Conservation (phyloP, 768 basidiomycete species). For the Xerocomellus dryophilus region DNA sequence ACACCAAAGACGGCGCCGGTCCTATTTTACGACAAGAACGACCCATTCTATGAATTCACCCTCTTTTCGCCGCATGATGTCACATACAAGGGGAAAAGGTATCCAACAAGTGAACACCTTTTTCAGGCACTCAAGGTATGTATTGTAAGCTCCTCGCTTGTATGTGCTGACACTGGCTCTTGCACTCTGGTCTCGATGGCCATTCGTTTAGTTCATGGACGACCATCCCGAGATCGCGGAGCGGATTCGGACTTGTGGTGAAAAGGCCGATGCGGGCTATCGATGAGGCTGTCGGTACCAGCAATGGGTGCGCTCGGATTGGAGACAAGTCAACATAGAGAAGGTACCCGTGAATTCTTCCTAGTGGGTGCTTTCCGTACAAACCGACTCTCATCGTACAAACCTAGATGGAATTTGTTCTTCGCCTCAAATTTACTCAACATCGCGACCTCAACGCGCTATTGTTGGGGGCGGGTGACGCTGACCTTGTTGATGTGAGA, state of each 20-base stretch:
- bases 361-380: not conserved
- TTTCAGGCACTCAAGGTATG: constrained; percentile 71
- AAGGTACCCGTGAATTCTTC: constrained; percentile 40
- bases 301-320: constrained; percentile 59
- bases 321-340: constrained; percentile 65
- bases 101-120: constrained; percentile 75
- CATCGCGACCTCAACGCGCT: constrained; percentile 56
- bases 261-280: constrained; percentile 62
- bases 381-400: not conserved
- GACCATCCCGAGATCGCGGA: constrained; percentile 63
- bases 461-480: constrained; percentile 62
- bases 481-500: constrained; percentile 64
- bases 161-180: not conserved
- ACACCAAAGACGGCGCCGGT: constrained; percentile 37
- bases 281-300: constrained; percentile 67
- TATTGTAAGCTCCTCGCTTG: not conserved
- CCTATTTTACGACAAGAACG: constrained; percentile 61
- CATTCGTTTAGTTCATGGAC: constrained; percentile 49
- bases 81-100: constrained; percentile 56
- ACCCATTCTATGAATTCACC: constrained; percentile 68
- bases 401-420: constrained; percentile 59
- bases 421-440: constrained; percentile 71
- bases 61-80: constrained; percentile 71
- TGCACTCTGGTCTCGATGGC: not conserved
- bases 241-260: constrained; percentile 62